A percentile compares a stretch with the other conserved stretches of the same genome.
These are phyloP conservation scores for Gastrolobium bilobum DNA, from an alignment of 306 rosid genomes.

Conservation along the genomic window DNA sequence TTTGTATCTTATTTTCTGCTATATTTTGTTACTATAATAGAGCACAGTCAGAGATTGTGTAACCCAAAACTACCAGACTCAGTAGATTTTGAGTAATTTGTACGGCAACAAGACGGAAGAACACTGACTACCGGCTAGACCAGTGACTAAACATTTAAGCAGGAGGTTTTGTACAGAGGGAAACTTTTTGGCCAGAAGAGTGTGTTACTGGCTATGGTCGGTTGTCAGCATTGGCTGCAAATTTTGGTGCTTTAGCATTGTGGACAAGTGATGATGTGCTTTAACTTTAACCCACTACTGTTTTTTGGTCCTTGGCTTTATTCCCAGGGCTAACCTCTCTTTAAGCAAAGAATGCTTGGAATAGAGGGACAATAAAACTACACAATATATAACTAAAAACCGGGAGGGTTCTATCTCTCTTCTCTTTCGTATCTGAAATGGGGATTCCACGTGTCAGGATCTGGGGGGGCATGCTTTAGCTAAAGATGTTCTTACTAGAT, in stretches of 20 bases:
- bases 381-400: background rate
- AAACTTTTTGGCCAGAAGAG: conserved; percentile 18
- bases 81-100: conserved; percentile 30
- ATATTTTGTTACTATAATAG: conserved; percentile 21
- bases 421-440: conserved; percentile 31
- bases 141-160: conserved; percentile 62
- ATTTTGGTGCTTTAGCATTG: conserved; percentile 45
- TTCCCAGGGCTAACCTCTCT: conserved; percentile 81
- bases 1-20: background rate
- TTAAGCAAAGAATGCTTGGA: conserved; percentile 90
- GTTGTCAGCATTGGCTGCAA: conserved; percentile 58
- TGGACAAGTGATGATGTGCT: conserved; percentile 53
- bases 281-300: conserved; percentile 64
- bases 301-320: conserved; percentile 66
- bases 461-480: conserved; percentile 52
- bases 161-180: background rate
- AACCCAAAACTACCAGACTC: conserved; percentile 27
- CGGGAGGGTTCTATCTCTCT: conserved; percentile 14
- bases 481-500: conserved; percentile 73
- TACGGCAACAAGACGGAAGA: conserved; percentile 45
- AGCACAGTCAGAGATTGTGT: conserved; percentile 31
- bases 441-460: conserved; percentile 53
- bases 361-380: conserved; percentile 65
- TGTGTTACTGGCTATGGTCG: conserved; percentile 58
- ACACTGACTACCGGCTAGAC: conserved; percentile 63